phyloP scores from a whole-genome alignment of 306 rosid species.

The Lupinus albus region DNA sequence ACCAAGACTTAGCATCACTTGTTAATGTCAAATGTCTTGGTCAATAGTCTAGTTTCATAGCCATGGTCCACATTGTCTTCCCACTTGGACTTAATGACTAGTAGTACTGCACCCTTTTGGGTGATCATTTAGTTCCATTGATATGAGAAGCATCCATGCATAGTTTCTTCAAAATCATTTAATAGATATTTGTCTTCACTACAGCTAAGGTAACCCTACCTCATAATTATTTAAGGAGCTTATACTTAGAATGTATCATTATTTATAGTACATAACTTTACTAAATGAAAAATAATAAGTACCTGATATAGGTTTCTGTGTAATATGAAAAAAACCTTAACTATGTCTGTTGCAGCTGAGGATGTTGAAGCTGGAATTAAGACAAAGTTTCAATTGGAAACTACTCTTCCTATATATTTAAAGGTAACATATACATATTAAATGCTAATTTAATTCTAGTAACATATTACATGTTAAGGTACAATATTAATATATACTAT shows the following conservation, averaged over 20 bases:
- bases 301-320: constrained; percentile 1
- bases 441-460: neutral
- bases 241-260: constrained; percentile 5
- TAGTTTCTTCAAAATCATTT: constrained; percentile 23
- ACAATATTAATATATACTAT: neutral
- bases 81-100: constrained; percentile 20
- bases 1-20: neutral
- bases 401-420: constrained; percentile 80
- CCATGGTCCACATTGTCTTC: constrained; percentile 36
- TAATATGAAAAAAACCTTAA: constrained; percentile 28
- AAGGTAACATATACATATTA: constrained; percentile 59
- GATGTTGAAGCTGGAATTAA: constrained; percentile 82
- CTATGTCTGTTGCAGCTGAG: constrained; percentile 75
- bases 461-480: too few relatives aligned
- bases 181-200: constrained; percentile 19
- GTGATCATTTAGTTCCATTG: constrained; percentile 33
- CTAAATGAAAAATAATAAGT: constrained; percentile 23
- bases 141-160: constrained; percentile 44
- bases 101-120: constrained; percentile 31
- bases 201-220: constrained; percentile 1
- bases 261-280: constrained; percentile 4
- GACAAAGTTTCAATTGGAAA: constrained; percentile 70
- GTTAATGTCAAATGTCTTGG: constrained; percentile 7
- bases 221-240: neutral
- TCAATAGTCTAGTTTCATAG: constrained; percentile 6